Base-by-base conservation (phyloP, 148 eudicot species). In the Rhododendron kiyosumense region DNA sequence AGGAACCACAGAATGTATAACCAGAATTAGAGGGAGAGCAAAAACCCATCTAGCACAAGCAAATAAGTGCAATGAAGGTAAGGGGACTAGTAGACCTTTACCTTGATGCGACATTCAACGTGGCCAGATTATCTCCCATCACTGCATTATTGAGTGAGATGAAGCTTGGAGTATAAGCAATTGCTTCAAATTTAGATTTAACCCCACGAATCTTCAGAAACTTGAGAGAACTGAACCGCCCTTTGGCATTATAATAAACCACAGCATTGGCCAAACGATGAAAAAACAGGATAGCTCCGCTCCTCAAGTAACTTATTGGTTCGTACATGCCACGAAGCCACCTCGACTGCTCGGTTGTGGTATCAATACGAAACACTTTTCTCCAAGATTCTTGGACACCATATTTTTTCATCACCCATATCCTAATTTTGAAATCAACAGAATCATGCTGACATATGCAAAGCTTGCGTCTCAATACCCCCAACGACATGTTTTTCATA, bases 391-490 rank as follows among this genome's bases (percentile, higher is more conserved):
- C n/a, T n/a, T n/a, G n/a, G n/a, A n/a, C n/a, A n/a, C n/a, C n/a
- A n/a, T n/a, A n/a, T n/a, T n/a, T n/a, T n/a, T n/a, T n/a, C n/a
- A n/a, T n/a, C n/a, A n/a, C n/a, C 88, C 86, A 88, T 1, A 88
- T 46, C 63, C 79, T 51, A 49, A 84, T 45, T 10, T 67, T 0
- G 10, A 51, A 6, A 0, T 65, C 82, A 11, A 12, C 28, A 36
- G 17, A 22, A 34, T 26, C 54, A 41, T 45, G 20, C 52, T 85
- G 79, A 85, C 85, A 77, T 28, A 87, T 18, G 18, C 85, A 85
- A 22, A 89, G 75, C 32, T 81, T 67, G 43, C 78, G 79, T 69
- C 79, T 82, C 48, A 89, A 85, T 0, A 81, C 41, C 24, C 87
- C 85, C 49, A 89, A 22, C 43, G 51, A 80, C 48, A 83, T 43